phyloP scores from a whole-genome alignment of 2,329 filamentous ascomycete genomes.

The Xylariomycetidae sp. region DNA sequence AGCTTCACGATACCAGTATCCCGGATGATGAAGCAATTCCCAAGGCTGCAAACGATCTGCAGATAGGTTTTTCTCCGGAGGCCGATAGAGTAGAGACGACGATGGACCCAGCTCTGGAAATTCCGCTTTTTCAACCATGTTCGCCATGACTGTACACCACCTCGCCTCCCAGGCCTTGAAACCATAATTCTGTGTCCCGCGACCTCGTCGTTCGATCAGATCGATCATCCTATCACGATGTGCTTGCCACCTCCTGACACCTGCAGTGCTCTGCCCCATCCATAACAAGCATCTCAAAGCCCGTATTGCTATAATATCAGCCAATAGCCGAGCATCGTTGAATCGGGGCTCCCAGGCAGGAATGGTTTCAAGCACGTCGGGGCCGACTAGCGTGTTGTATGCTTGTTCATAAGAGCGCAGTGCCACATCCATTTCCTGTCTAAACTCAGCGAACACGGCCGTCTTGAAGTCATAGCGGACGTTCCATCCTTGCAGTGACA shows the following conservation, averaged over 20 bases:
- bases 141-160: slow-evolving; percentile 60
- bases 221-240: slow-evolving; percentile 72
- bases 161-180: slow-evolving; percentile 92
- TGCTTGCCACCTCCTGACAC: slow-evolving; percentile 72
- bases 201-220: slow-evolving; percentile 76
- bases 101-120: slow-evolving; percentile 45
- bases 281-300: slow-evolving; percentile 79
- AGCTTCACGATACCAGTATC: slow-evolving; percentile 62
- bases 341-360: slow-evolving; percentile 87
- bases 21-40: slow-evolving; percentile 61
- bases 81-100: slow-evolving; percentile 43
- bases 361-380: slow-evolving; percentile 82
- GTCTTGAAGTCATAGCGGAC: slow-evolving; percentile 94
- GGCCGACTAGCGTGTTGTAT: slow-evolving; percentile 75
- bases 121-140: slow-evolving; percentile 51
- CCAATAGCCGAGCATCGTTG: slow-evolving; percentile 85
- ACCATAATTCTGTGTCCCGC: slow-evolving; percentile 82
- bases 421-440: slow-evolving; percentile 87
- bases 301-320: slow-evolving; percentile 76
- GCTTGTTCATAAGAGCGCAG: slow-evolving; percentile 81
- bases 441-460: slow-evolving; percentile 84
- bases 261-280: slow-evolving; percentile 71
- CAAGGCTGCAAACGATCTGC: slow-evolving; percentile 57
- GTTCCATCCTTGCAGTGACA: slow-evolving; percentile 87
- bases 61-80: slow-evolving; percentile 53